Evolutionary conservation across 495 filamentous ascomycete species (phyloP).

Genomic region (Xylaria cubensis): DNA sequence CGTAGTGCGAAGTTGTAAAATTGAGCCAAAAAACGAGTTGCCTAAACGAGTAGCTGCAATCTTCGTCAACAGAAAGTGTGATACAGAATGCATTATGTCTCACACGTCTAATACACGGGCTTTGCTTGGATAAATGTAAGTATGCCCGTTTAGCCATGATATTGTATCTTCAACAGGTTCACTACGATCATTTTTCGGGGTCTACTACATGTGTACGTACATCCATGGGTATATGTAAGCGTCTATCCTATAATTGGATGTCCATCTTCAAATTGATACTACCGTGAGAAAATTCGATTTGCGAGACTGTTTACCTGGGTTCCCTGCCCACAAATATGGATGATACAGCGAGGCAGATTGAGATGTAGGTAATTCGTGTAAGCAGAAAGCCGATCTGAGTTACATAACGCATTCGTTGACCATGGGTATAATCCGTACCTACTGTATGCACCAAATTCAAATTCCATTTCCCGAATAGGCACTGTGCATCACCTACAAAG

Average conservation of each 20-base stretch:
- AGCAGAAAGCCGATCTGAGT: no score
- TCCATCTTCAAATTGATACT: not conserved
- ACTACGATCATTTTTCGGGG: not conserved
- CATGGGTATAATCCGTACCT: not conserved
- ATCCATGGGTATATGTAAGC: constrained; percentile 4
- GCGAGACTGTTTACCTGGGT: not conserved
- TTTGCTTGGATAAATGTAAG: constrained; percentile 1
- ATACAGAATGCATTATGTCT: constrained; percentile 1
- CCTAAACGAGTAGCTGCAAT: not conserved
- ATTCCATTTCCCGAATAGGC: not conserved
- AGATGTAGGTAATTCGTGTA: no score
- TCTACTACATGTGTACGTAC: not conserved
- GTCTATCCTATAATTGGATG: not conserved
- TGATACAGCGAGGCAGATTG: no score
- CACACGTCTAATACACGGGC: not conserved
- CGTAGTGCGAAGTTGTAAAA: not conserved
- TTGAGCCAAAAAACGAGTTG: not conserved
- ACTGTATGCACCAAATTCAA: not conserved
- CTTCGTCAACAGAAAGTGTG: not conserved
- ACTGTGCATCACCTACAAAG: not conserved
- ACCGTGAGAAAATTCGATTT: not conserved
- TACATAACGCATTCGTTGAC: not conserved
- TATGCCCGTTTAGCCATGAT: not conserved
- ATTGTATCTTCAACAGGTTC: not conserved
- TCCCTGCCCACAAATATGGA: not conserved